Conservation (phyloP, 2,329 filamentous ascomycete species). For the Chaetomium globosum region DNA sequence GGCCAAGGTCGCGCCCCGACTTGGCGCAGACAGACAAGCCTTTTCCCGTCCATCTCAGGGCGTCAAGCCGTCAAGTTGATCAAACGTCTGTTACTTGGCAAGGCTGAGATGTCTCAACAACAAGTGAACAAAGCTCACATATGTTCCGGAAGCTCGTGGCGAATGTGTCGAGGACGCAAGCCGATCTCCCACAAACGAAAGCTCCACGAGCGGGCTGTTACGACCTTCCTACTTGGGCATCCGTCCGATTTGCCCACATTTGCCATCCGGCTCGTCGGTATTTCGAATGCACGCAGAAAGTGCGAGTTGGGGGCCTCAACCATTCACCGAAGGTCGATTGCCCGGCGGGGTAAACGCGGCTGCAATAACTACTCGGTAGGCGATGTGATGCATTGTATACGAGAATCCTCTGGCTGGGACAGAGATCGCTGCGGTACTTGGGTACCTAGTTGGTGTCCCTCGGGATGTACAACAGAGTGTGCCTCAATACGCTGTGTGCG, state of each 20-base stretch:
- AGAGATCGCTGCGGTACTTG: too few relatives aligned
- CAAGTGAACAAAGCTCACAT: neutral
- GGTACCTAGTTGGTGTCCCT: too few relatives aligned
- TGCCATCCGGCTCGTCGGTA: neutral
- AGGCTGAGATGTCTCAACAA: constrained; percentile 8
- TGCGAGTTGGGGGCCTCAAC: neutral
- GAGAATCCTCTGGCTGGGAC: neutral
- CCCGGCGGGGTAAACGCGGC: neutral
- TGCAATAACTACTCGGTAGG: neutral
- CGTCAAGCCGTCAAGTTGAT: constrained; percentile 11
- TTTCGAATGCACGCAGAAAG: neutral
- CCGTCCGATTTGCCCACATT: constrained; percentile 2
- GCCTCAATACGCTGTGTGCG: neutral
- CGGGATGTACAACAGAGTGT: too few relatives aligned
- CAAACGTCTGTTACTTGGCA: constrained; percentile 12
- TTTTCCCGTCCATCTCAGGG: neutral
- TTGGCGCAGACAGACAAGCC: constrained; percentile 23
- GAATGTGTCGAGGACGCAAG: neutral
- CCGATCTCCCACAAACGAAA: neutral
- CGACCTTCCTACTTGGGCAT: constrained; percentile 25
- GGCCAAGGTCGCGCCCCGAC: constrained; percentile 14
- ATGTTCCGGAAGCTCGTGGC: neutral
- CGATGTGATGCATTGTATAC: neutral
- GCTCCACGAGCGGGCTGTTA: neutral
- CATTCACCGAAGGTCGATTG: neutral